Percentiles rank a stretch among this genome's conserved stretches.
Conservation (phyloP, 768 basidiomycete species). For the Mycena albidolilacea region DNA sequence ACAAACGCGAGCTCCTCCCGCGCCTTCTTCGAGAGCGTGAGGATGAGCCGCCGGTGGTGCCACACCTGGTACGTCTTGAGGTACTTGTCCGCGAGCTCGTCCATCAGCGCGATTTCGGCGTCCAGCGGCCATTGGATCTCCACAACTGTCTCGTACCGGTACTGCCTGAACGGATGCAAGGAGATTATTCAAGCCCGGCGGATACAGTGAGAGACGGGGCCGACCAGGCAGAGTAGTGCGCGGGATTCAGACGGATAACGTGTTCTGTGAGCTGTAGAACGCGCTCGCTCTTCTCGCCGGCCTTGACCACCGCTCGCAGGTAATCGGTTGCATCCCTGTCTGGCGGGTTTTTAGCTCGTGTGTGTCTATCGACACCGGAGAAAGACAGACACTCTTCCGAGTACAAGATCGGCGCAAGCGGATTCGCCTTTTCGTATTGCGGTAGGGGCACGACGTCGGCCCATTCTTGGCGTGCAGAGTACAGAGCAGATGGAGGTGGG, state of each 20-base stretch:
- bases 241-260: constrained; percentile 93
- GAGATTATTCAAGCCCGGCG: background rate
- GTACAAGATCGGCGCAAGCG: constrained; percentile 95
- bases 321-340: constrained; percentile 95
- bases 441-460: constrained; percentile 82
- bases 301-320: constrained; percentile 87
- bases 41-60: constrained; percentile 90
- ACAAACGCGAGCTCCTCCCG: constrained; percentile 86
- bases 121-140: constrained; percentile 76
- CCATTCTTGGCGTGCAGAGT: constrained; percentile 82
- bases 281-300: constrained; percentile 83
- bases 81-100: constrained; percentile 85
- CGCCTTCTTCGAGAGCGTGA: constrained; percentile 79
- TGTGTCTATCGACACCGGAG: background rate
- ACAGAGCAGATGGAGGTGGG: constrained; percentile 51
- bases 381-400: constrained; percentile 77
- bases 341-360: constrained; percentile 47
- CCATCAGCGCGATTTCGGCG: constrained; percentile 88
- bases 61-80: constrained; percentile 99
- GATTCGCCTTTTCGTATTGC: constrained; percentile 84
- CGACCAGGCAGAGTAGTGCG: constrained; percentile 97
- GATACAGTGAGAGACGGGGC: constrained; percentile 19
- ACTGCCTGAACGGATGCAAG: constrained; percentile 76
- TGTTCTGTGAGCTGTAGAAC: constrained; percentile 91
- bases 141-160: constrained; percentile 90